Conservation (phyloP, 352 stramenopile genomes). For the Halophytophthora polymorphica region DNA sequence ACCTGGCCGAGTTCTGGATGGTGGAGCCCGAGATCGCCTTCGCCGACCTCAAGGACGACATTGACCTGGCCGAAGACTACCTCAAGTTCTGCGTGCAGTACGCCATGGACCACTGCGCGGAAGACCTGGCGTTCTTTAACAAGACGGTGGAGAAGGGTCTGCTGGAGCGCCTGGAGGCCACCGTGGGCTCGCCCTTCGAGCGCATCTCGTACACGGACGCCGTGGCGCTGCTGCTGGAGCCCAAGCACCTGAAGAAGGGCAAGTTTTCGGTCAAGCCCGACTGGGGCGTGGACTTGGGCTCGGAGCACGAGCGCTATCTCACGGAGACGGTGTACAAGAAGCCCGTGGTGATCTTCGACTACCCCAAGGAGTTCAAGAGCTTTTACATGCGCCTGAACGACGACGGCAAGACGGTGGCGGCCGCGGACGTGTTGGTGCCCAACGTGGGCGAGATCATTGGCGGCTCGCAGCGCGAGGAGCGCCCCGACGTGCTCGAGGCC, state of each 20-base stretch:
- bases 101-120: slow-evolving; percentile 88
- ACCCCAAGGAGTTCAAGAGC: slow-evolving; percentile 98
- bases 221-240: slow-evolving; percentile 88
- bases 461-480: slow-evolving; percentile 95
- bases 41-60: slow-evolving; percentile 89
- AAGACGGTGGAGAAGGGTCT: slow-evolving; percentile 91
- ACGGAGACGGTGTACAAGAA: slow-evolving; percentile 89
- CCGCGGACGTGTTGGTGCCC: slow-evolving; percentile 97
- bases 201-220: slow-evolving; percentile 95
- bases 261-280: slow-evolving; percentile 88
- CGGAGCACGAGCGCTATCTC: slow-evolving; percentile 96
- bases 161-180: slow-evolving; percentile 49
- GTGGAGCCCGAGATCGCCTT: slow-evolving; percentile 95
- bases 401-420: slow-evolving; percentile 95
- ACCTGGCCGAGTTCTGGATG: slow-evolving; percentile 99
- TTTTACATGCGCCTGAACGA: slow-evolving; percentile 99
- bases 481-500: slow-evolving; percentile 87
- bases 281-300: slow-evolving; percentile 96
- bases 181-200: slow-evolving; percentile 53
- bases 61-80: slow-evolving; percentile 95
- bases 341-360: slow-evolving; percentile 98
- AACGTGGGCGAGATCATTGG: slow-evolving; percentile 97
- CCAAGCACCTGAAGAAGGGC: slow-evolving; percentile 75
- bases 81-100: slow-evolving; percentile 94
- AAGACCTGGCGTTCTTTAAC: slow-evolving; percentile 95